A percentile compares a stretch with the other conserved stretches of the same genome.
These are phyloP conservation scores for Colletotrichum caudatum DNA, from an alignment of 2,329 filamentous ascomycete species.

Conservation along the genomic window DNA sequence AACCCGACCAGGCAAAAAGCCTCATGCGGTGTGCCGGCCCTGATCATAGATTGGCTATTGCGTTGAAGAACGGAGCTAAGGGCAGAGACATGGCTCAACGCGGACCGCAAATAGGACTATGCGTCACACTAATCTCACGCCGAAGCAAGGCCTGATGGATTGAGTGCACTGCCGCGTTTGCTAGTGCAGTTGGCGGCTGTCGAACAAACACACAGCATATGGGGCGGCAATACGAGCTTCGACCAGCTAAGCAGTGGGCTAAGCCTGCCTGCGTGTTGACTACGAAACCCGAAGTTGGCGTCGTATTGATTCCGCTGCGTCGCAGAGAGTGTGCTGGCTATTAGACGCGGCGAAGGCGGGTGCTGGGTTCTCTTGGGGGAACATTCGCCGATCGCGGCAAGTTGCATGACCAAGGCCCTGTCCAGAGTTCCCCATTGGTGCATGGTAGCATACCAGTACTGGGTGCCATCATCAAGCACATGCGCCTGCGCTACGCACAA, in stretches of 20 bases:
- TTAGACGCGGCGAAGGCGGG: slow-evolving; percentile 48
- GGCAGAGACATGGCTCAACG: slow-evolving; percentile 34
- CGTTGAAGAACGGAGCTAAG: slow-evolving; percentile 36
- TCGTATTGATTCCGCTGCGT: slow-evolving; percentile 42
- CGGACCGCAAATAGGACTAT: slow-evolving; percentile 18
- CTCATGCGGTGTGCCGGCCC: slow-evolving; percentile 9
- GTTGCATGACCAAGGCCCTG: slow-evolving; percentile 49
- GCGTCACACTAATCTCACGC: slow-evolving; percentile 32
- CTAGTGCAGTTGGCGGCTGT: slow-evolving; percentile 31
- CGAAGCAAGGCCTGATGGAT: slow-evolving; percentile 20
- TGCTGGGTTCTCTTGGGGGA: slow-evolving; percentile 37
- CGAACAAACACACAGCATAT: slow-evolving; percentile 8
- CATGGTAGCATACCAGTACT: slow-evolving; percentile 10
- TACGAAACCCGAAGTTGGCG: slow-evolving; percentile 18
- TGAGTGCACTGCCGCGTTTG: slow-evolving; percentile 40
- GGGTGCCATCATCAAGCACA: slow-evolving; percentile 18
- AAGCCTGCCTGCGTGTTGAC: slow-evolving; percentile 33
- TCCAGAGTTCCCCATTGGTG: slow-evolving; percentile 49
- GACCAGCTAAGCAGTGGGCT: slow-evolving; percentile 9
- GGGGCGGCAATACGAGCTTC: slow-evolving; percentile 36
- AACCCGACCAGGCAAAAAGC: not conserved
- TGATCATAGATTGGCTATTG: slow-evolving; percentile 15
- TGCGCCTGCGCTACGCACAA: slow-evolving; percentile 29
- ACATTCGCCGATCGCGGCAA: slow-evolving; percentile 51
- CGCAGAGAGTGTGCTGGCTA: slow-evolving; percentile 2